Evolutionary conservation across 2,329 filamentous ascomycete genomes (phyloP).

Genomic region (Sporothrix brasiliensis): DNA sequence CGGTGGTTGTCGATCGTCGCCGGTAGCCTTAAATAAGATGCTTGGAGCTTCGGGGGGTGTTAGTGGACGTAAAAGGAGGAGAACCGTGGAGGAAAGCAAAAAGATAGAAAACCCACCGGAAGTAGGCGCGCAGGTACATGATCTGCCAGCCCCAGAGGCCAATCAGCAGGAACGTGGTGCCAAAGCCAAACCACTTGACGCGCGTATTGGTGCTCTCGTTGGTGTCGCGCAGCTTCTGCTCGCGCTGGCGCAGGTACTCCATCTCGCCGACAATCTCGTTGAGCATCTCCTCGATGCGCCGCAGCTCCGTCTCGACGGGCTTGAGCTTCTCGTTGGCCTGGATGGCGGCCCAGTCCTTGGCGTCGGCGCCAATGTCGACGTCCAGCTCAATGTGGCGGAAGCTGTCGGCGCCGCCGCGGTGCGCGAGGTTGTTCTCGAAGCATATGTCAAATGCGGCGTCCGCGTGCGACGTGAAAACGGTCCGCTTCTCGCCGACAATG

Average conservation of each 20-base stretch:
- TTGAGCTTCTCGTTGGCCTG: constrained; percentile 97
- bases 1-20: neutral
- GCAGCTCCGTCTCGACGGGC: constrained; percentile 91
- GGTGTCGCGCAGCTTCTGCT: constrained; percentile 95
- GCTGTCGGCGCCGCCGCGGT: constrained; percentile 50
- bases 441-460: constrained; percentile 96
- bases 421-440: constrained; percentile 80
- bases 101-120: constrained; percentile 59
- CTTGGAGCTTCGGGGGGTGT: constrained; percentile 58
- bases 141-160: constrained; percentile 95
- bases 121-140: constrained; percentile 95
- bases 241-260: constrained; percentile 87
- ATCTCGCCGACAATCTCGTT: constrained; percentile 88
- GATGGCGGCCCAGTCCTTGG: constrained; percentile 96
- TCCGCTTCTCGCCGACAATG: constrained; percentile 86
- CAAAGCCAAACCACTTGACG: constrained; percentile 97
- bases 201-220: constrained; percentile 99
- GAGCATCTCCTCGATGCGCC: constrained; percentile 88
- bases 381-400: constrained; percentile 83
- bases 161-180: constrained; percentile 88
- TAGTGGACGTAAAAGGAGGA: neutral
- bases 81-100: neutral
- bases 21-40: constrained; percentile 61
- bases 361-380: constrained; percentile 94
- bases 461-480: constrained; percentile 89